phyloP scores from a whole-genome alignment of 192 early-diverging fungal species.

The Coemansia sp. region DNA sequence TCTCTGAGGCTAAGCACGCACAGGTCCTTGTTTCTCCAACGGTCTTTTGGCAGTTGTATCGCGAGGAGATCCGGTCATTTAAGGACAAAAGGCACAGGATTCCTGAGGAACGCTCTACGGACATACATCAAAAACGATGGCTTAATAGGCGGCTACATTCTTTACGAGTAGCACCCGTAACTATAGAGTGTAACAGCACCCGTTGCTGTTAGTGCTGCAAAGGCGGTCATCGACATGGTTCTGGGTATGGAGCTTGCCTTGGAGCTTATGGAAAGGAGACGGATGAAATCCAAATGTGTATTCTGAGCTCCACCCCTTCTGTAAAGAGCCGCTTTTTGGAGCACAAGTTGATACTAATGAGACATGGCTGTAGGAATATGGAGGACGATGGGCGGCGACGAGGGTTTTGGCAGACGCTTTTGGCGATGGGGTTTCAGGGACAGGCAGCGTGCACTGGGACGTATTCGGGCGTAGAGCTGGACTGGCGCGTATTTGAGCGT shows the following conservation, averaged over 20 bases:
- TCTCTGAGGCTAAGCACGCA: not conserved
- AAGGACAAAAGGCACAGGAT: not conserved
- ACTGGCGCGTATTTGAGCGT: slow-evolving; percentile 54
- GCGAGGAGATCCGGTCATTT: not conserved
- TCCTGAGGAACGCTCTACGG: not conserved
- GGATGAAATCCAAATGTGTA: not conserved
- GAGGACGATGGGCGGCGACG: slow-evolving; percentile 13
- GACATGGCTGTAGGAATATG: not conserved
- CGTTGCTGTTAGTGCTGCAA: slow-evolving; percentile 3
- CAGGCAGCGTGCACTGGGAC: slow-evolving; percentile 29
- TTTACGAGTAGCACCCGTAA: not conserved
- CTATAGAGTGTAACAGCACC: not conserved
- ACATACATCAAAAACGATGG: slow-evolving; percentile 7
- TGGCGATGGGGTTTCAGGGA: slow-evolving; percentile 42
- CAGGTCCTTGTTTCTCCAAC: not conserved
- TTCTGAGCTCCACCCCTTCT: not conserved
- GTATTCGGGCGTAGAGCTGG: slow-evolving; percentile 50
- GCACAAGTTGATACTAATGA: too few species aligned
- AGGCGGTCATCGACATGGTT: slow-evolving; percentile 4
- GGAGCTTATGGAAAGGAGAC: not conserved
- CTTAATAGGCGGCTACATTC: slow-evolving; percentile 14
- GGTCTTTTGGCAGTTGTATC: not conserved
- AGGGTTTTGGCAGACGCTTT: slow-evolving; percentile 41
- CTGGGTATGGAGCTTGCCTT: not conserved
- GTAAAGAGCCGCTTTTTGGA: too few species aligned